Evolutionary conservation across 148 eudicot species (phyloP), one percentile per base, ranked within the genome.

Genomic region (Vaccinium darrowii): DNA sequence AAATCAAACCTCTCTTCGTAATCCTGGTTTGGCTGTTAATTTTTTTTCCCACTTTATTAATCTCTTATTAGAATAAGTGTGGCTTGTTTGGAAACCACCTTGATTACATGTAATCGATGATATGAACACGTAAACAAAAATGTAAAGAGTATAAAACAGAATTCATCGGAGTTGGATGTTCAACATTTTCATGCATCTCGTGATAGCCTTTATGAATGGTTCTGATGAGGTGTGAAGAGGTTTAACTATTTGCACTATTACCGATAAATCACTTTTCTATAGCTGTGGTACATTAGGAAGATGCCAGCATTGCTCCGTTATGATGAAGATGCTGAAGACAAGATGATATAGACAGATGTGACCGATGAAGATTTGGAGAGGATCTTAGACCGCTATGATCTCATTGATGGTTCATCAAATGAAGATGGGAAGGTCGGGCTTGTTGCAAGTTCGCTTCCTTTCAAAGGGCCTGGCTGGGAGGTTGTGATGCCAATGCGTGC

Each of bases 381-480:
- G 88, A 85, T 97, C 23, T 85, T 93, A 76, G 97, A 97, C 87
- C 95, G 99, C 19, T 91, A 91, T 27, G 27, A 27, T 27, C 27
- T 27, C 27, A 27, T 27, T 27, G 27, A 27, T 27, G 27, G 27
- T 27, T 27, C 27, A 27, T 27, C 27, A 27, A 27, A 27, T 27
- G 27, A 27, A 27, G 27, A 27, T 27, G 27, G 27, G 27, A 27
- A 27, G 27, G 27, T 27, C 27, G 27, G 27, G 27, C 27, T 27
- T 27, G 27, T 27, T 27, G 27, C 27, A 27, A 27, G 27, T 78
- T 89, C 52, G 58, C 84, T 91, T 80, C 99, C 98, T 5, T 93
- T 91, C 1, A 94, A 94, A 85, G 99, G 99, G 19, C 98, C 99
- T 36, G 99, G 99, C 12, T 97, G 99, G 99, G 99, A 97, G 88